phyloP scores from a whole-genome alignment of 1,284 basidiomycete species.

The Trichosporon asahii region DNA sequence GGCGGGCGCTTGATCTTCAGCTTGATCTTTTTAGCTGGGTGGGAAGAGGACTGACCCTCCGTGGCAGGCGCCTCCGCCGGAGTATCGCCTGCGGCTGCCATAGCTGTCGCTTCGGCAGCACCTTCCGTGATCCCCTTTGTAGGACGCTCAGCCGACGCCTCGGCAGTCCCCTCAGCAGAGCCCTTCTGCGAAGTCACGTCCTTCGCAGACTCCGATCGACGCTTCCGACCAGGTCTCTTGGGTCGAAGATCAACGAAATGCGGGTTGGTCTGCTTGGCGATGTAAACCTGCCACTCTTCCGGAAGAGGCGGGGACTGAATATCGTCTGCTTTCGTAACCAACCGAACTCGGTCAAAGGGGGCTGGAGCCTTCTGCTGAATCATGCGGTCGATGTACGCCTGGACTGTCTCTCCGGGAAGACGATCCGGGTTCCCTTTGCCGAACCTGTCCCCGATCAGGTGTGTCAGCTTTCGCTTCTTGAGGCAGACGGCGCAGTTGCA shows the following conservation, averaged over 20 bases:
- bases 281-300: slow-evolving; percentile 20
- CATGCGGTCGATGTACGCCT: slow-evolving; percentile 32
- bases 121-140: background rate
- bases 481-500: slow-evolving; percentile 47
- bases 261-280: slow-evolving; percentile 4
- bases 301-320: slow-evolving; percentile 32
- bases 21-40: slow-evolving; percentile 2
- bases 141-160: background rate
- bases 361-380: slow-evolving; percentile 7
- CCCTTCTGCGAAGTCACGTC: background rate
- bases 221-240: slow-evolving; percentile 9
- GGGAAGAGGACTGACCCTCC: background rate
- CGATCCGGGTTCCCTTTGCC: background rate
- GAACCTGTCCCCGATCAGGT: slow-evolving; percentile 28
- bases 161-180: background rate
- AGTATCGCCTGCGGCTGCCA: background rate
- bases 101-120: background rate
- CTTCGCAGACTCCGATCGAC: background rate
- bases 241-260: slow-evolving; percentile 6
- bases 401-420: slow-evolving; percentile 27
- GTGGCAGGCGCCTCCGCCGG: background rate
- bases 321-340: slow-evolving; percentile 36
- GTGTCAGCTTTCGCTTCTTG: slow-evolving; percentile 34
- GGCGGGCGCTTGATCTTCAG: background rate
- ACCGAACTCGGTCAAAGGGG: slow-evolving; percentile 38